Conservation (phyloP, 2,329 filamentous ascomycete genomes). For the Capronia epimyces region DNA sequence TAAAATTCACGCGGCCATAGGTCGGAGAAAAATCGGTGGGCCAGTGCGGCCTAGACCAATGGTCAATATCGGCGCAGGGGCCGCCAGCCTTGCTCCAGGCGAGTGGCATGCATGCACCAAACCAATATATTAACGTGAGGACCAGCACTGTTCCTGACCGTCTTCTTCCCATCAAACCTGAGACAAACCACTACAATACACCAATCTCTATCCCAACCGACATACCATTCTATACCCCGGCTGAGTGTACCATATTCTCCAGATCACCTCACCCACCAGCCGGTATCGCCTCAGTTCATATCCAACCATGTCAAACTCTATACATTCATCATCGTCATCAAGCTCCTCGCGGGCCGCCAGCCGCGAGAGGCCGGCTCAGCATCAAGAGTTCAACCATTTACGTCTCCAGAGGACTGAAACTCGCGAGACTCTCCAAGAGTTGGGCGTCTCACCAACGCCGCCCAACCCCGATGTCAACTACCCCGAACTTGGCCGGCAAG, state of each 20-base stretch:
- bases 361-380: not conserved
- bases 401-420: conserved; percentile 17
- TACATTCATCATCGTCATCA: not conserved
- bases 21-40: not conserved
- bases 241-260: not conserved
- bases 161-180: not conserved
- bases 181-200: too few species aligned
- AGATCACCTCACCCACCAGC: not conserved
- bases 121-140: not conserved
- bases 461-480: conserved; percentile 32
- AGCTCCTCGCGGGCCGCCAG: not conserved
- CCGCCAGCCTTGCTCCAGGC: not conserved
- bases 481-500: conserved; percentile 28
- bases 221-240: too few species aligned
- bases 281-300: not conserved
- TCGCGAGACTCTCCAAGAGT: conserved; percentile 26
- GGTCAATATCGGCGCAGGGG: not conserved
- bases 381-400: conserved; percentile 6
- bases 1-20: not conserved
- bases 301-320: not conserved
- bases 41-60: not conserved
- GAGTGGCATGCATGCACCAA: not conserved
- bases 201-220: too few species aligned
- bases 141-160: not conserved
- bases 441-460: conserved; percentile 28